phyloP scores from a whole-genome alignment of 2,329 filamentous ascomycete genomes.

The Aaosphaeria arxii region DNA sequence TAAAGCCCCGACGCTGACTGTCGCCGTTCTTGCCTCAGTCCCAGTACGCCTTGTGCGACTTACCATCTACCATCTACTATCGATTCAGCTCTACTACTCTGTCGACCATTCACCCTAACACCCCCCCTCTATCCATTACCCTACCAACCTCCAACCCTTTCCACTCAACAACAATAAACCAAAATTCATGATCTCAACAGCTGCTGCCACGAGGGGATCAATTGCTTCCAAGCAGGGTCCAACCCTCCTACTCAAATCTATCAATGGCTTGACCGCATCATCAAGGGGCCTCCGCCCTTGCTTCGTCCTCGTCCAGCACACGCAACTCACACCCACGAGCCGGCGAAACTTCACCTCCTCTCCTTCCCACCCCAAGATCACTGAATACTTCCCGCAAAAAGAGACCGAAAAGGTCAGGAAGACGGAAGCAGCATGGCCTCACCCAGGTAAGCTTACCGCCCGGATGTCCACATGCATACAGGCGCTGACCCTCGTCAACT shows the following conservation, averaged over 20 bases:
- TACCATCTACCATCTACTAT: too few relatives aligned
- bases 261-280: constrained; percentile 27
- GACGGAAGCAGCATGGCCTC: constrained; percentile 48
- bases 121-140: background rate
- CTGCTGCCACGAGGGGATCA: constrained; percentile 18
- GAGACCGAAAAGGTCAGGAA: constrained; percentile 44
- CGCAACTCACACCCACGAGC: constrained; percentile 12
- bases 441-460: constrained; percentile 37
- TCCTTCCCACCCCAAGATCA: constrained; percentile 26
- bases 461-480: too few relatives aligned
- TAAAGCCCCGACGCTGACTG: too few relatives aligned
- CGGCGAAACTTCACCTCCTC: constrained; percentile 43
- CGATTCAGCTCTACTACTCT: too few relatives aligned
- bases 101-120: too few relatives aligned
- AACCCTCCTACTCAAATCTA: constrained; percentile 34
- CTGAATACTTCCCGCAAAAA: constrained; percentile 47
- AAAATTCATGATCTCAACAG: constrained; percentile 24
- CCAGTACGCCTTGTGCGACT: too few relatives aligned
- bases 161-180: constrained; percentile 1
- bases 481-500: too few relatives aligned
- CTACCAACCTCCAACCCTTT: constrained; percentile 3
- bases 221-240: constrained; percentile 36
- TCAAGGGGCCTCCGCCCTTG: constrained; percentile 25
- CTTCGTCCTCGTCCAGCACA: constrained; percentile 30
- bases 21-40: too few relatives aligned